Conservation (phyloP, 805 yeast species). For the Myxozyma neglecta region DNA sequence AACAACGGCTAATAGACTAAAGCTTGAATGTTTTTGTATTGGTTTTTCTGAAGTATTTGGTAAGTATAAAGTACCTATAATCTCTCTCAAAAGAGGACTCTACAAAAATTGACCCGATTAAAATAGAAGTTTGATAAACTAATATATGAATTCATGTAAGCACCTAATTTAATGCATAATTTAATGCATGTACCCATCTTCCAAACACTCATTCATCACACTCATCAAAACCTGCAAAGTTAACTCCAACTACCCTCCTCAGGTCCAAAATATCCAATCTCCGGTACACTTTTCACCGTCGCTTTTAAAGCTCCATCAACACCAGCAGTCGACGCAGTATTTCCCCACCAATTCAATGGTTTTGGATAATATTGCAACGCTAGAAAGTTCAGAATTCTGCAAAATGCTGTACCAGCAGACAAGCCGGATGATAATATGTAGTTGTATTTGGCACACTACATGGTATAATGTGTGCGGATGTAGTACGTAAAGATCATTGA, state of each 20-base stretch:
- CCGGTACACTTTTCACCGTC: slow-evolving; percentile 5
- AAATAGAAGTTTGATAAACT: no score
- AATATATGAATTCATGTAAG: no score
- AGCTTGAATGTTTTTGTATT: no score
- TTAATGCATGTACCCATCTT: no score
- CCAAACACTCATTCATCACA: no score
- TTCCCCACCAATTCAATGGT: slow-evolving; percentile 66
- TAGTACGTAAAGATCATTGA: slow-evolving; percentile 59
- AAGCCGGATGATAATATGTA: slow-evolving; percentile 64
- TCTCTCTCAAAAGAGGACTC: no score
- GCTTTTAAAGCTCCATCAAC: slow-evolving; percentile 15
- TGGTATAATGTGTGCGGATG: slow-evolving; percentile 53
- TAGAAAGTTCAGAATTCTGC: slow-evolving; percentile 58
- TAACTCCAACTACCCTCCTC: slow-evolving; percentile 16
- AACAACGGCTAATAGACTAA: no score
- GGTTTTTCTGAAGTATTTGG: background rate
- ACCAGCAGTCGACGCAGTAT: slow-evolving; percentile 32
- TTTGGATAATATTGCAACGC: slow-evolving; percentile 46
- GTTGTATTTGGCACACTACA: slow-evolving; percentile 78
- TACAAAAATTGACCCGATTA: no score
- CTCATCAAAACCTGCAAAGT: background rate
- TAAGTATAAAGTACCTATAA: background rate
- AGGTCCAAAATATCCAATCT: slow-evolving; percentile 13
- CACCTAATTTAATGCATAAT: no score
- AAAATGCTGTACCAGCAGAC: slow-evolving; percentile 66